phyloP scores from a whole-genome alignment of 495 filamentous ascomycete genomes.

The Astrothelium subdiscretum region DNA sequence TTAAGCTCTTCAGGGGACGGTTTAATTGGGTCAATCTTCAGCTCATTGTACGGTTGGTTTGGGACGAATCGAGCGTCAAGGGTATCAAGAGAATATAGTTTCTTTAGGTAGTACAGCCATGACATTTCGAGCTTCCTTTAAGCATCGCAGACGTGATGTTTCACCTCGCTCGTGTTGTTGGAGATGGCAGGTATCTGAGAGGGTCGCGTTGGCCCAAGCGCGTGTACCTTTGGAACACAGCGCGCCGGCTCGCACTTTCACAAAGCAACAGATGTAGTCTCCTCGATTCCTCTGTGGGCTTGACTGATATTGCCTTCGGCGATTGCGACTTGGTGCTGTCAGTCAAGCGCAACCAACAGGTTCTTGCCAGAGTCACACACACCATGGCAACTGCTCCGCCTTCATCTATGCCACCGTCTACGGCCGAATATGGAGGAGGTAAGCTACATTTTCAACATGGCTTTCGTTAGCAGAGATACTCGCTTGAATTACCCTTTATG shows the following conservation, averaged over 20 bases:
- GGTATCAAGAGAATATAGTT: slow-evolving; percentile 64
- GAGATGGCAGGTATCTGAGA: neutral
- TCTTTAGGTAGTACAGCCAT: slow-evolving; percentile 36
- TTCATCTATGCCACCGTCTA: neutral
- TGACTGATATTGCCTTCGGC: neutral
- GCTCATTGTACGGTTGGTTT: slow-evolving; percentile 37
- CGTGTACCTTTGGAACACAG: neutral
- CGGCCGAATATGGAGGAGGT: slow-evolving; percentile 4
- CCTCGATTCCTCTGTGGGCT: no score
- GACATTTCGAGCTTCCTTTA: neutral
- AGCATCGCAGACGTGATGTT: neutral
- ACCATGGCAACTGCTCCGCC: neutral
- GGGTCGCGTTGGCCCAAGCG: neutral
- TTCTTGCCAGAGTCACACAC: no score
- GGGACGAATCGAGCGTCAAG: slow-evolving; percentile 76
- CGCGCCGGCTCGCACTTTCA: neutral
- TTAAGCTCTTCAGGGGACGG: slow-evolving; percentile 31
- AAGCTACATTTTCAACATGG: neutral
- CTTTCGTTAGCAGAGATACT: neutral
- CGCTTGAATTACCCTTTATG: neutral
- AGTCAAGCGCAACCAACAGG: neutral
- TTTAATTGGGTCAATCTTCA: slow-evolving; percentile 13
- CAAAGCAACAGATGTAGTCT: neutral
- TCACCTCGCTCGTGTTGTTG: neutral
- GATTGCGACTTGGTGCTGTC: neutral